phyloP scores from a whole-genome alignment of 2,329 filamentous ascomycete species.

The Lasiodiplodia gonubiensis region DNA sequence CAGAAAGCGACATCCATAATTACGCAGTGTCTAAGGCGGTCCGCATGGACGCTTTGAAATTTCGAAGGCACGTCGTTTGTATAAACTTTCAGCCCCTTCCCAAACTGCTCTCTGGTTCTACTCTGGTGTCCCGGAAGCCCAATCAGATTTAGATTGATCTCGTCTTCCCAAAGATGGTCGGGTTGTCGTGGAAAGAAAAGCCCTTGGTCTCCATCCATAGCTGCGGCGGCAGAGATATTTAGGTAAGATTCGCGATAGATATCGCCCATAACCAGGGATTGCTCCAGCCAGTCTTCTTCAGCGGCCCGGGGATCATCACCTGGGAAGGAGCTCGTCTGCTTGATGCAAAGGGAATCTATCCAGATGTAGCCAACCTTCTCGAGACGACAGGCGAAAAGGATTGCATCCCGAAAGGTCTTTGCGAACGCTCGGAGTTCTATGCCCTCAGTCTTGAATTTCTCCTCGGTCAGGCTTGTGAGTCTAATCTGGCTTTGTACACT shows the following conservation, averaged over 20 bases:
- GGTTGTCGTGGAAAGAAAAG: slow-evolving; percentile 30
- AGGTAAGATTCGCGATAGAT: slow-evolving; percentile 34
- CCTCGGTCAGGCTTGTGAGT: slow-evolving; percentile 23
- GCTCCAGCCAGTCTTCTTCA: slow-evolving; percentile 33
- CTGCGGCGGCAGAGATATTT: slow-evolving; percentile 37
- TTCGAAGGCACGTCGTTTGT: neutral
- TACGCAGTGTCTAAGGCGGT: neutral
- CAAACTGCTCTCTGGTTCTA: neutral
- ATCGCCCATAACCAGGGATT: slow-evolving; percentile 32
- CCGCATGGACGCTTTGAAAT: neutral
- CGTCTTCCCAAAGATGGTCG: slow-evolving; percentile 30
- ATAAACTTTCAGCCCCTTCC: neutral
- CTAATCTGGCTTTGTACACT: slow-evolving; percentile 12
- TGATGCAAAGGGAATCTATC: slow-evolving; percentile 31
- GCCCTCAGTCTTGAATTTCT: slow-evolving; percentile 15
- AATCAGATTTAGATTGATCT: slow-evolving; percentile 30
- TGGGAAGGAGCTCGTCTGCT: slow-evolving; percentile 2
- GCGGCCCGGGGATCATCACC: neutral
- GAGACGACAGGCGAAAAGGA: slow-evolving; percentile 29
- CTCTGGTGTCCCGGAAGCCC: neutral
- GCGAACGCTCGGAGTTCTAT: slow-evolving; percentile 28
- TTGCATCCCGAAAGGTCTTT: slow-evolving; percentile 31
- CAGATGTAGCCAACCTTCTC: slow-evolving; percentile 31
- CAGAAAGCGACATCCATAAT: neutral
- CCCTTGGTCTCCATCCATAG: slow-evolving; percentile 31